A percentile compares a stretch with the other conserved stretches of the same genome.
Evolutionary conservation across 257 asterid genomes (phyloP).

Genomic region (Prunella vulgaris): DNA sequence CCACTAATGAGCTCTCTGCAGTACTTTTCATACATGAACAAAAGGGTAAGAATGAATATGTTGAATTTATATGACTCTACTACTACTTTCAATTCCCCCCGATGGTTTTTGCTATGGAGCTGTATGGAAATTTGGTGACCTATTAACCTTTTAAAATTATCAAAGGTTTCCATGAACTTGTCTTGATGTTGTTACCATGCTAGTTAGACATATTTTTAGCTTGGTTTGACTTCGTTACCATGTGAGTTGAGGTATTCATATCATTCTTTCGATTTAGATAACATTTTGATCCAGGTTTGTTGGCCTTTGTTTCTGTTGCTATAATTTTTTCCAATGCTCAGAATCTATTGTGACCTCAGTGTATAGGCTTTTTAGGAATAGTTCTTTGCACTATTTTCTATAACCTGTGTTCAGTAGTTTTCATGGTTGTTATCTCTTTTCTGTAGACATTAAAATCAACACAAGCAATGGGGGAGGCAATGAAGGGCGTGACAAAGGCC

Average conservation of each 20-base stretch:
- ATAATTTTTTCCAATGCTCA: not conserved
- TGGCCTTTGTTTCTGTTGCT: conserved; percentile 2
- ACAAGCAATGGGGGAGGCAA: conserved; percentile 99
- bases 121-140: not conserved
- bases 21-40: not conserved
- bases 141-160: not conserved
- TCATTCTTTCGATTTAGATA: not conserved
- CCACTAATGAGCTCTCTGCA: not conserved
- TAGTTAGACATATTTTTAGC: not conserved
- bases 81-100: not conserved
- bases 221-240: not conserved
- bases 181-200: not conserved
- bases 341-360: not conserved
- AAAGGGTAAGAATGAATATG: not conserved
- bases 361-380: not conserved
- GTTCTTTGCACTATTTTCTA: not conserved
- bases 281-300: not conserved
- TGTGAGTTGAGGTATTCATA: not conserved
- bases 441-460: conserved; percentile 87
- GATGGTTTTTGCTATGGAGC: too few species aligned
- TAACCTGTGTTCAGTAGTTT: not conserved
- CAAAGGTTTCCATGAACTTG: not conserved
- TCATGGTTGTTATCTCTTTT: not conserved
- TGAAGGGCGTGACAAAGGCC: conserved; percentile 98
- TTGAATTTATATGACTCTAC: not conserved